Evolutionary conservation across 2,329 filamentous ascomycete genomes (phyloP).

Genomic region (Penicillium sclerotiorum): DNA sequence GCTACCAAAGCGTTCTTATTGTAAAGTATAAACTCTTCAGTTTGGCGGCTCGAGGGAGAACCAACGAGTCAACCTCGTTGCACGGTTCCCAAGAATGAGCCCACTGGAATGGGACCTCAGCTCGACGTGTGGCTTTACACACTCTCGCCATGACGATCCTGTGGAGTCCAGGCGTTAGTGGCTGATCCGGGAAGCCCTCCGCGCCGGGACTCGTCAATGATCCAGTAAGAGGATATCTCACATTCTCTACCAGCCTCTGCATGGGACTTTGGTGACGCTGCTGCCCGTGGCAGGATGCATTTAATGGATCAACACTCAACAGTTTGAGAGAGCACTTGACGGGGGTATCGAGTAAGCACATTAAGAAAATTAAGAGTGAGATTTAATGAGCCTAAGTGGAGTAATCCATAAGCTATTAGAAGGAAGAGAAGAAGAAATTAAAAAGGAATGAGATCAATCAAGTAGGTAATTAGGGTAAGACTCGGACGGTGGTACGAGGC

Average conservation of each 20-base stretch:
- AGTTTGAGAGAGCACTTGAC: no score
- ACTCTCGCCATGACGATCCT: conserved; percentile 8
- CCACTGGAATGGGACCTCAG: neutral
- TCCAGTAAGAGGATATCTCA: conserved; percentile 29
- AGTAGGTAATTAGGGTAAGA: neutral
- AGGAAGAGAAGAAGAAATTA: neutral
- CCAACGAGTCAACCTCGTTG: conserved; percentile 15
- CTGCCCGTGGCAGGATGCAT: no score
- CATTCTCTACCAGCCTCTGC: conserved; percentile 27
- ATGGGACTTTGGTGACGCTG: conserved; percentile 9
- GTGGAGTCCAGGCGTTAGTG: conserved; percentile 18
- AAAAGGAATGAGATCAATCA: conserved; percentile 1
- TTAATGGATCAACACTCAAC: no score
- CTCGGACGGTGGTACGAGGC: neutral
- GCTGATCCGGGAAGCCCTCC: conserved; percentile 20
- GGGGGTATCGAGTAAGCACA: no score
- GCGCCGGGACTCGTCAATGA: conserved; percentile 7
- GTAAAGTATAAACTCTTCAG: neutral
- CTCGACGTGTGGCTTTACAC: conserved; percentile 2
- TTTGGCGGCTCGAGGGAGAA: conserved; percentile 4
- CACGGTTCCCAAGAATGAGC: conserved; percentile 22
- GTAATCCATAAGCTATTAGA: no score
- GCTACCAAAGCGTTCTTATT: conserved; percentile 2
- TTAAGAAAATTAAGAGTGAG: no score
- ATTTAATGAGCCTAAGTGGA: no score